Evolutionary conservation across 2,329 filamentous ascomycete species (phyloP), one percentile per base, ranked within the genome.

Genomic region (Cytospora leucostoma): DNA sequence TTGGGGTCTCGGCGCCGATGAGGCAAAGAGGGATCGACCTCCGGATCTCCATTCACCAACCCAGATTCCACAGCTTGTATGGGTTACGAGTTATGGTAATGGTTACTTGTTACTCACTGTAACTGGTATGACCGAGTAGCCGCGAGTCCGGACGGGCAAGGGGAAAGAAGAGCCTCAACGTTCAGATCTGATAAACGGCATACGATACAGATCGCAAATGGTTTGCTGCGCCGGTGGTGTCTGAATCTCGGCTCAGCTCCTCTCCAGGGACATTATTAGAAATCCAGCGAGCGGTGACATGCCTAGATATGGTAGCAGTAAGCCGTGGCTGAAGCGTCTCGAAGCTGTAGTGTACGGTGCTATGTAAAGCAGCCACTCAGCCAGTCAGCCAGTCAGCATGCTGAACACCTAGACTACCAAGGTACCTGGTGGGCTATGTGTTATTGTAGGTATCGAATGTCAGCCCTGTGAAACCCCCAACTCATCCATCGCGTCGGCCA

Each of bases 21-120:
- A 61, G 59, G 53, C 49, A 61, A 49, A 61, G 54, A 53, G 52
- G 38, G 59, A 61, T 61, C 59, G 40, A 53, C 59, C 51, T 61
- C 51, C 59, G 21, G 51, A 61, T 61, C 52, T 55, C 59, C 59
- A 61, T 55, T 21, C 38, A 55, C 51, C 49, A 52, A 27, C 33
- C 51, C 53, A 55, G 35, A 61, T 55, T 34, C 55, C 51, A 51
- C 59, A 33, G 12, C 27, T 17, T 51, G 56, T 33, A 58, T 4
- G 4, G 27, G 27, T 27, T 27, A 27, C 27, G 27, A 27, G 27
- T 27, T 27, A 27, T 27, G 27, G 27, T 27, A 3, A 27, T 27
- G 27, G 27, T 4, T 27, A 27, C 27, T 27, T 40, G 56, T 59
- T 49, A 59, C 47, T 49, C 19, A n/a, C 7, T 21, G 12, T n/a